A percentile compares a stretch with the other conserved stretches of the same genome.
Conservation (phyloP, 2,329 filamentous ascomycete genomes). For the Metarhizium humberi region DNA sequence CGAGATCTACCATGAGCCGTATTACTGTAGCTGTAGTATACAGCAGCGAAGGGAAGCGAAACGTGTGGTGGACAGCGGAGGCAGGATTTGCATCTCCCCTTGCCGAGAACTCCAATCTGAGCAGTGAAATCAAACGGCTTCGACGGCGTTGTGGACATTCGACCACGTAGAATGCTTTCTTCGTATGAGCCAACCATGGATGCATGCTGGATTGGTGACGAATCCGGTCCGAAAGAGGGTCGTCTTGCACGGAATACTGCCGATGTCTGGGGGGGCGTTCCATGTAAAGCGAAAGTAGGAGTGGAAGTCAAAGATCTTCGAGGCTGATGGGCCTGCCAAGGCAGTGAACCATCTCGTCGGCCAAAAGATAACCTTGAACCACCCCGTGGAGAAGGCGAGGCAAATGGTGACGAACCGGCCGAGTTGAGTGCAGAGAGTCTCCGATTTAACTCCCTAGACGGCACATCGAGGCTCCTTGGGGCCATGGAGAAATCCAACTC, state of each 20-base stretch:
- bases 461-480: slow-evolving; percentile 40
- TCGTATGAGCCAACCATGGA: slow-evolving; percentile 98
- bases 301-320: slow-evolving; percentile 63
- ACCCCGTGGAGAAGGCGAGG: slow-evolving; percentile 26
- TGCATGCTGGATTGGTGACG: slow-evolving; percentile 73
- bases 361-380: slow-evolving; percentile 21
- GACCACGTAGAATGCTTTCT: slow-evolving; percentile 86
- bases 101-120: slow-evolving; percentile 87
- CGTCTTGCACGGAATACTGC: slow-evolving; percentile 46
- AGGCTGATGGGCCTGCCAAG: slow-evolving; percentile 72
- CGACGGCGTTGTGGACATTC: slow-evolving; percentile 95
- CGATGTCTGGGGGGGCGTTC: slow-evolving; percentile 40
- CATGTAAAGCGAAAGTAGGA: slow-evolving; percentile 27
- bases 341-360: slow-evolving; percentile 50
- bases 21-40: slow-evolving; percentile 86
- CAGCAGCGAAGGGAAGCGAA: slow-evolving; percentile 81
- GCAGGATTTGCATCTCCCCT: slow-evolving; percentile 78
- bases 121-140: slow-evolving; percentile 88
- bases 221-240: slow-evolving; percentile 65
- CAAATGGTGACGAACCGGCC: slow-evolving; percentile 37
- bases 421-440: slow-evolving; percentile 68
- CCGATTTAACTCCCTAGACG: slow-evolving; percentile 26
- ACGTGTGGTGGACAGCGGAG: slow-evolving; percentile 85
- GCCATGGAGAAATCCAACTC: slow-evolving; percentile 52
- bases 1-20: slow-evolving; percentile 54